A percentile compares a stretch with the other conserved stretches of the same genome.
Conservation (phyloP, 768 basidiomycete genomes). For the Lactarius indigo region DNA sequence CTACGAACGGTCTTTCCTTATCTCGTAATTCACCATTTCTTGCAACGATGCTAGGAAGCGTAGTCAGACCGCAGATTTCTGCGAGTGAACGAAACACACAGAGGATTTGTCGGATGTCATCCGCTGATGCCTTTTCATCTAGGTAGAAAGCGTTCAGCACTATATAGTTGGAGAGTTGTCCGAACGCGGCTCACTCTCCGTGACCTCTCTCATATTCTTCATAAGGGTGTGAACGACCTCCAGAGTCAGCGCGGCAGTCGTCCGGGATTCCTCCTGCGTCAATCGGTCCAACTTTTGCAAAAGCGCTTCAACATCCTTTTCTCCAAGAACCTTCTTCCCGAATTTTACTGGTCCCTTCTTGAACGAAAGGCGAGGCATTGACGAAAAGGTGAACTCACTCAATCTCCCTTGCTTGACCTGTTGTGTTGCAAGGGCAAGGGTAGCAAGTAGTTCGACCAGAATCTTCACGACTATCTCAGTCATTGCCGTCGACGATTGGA, state of each 20-base stretch:
- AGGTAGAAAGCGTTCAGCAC: background rate
- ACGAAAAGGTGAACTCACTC: background rate
- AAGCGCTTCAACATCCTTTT: background rate
- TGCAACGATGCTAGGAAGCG: background rate
- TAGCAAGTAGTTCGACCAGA: background rate
- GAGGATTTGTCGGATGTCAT: background rate
- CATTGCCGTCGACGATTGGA: background rate
- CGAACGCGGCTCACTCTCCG: background rate
- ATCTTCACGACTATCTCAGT: background rate
- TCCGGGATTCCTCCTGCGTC: background rate
- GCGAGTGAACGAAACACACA: background rate
- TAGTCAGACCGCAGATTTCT: background rate
- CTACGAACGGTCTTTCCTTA: background rate
- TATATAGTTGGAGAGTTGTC: background rate
- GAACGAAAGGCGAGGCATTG: background rate
- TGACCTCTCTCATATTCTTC: background rate
- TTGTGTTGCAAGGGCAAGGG: background rate
- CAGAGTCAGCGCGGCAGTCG: background rate
- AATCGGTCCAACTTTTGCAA: background rate
- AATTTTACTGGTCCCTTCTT: background rate
- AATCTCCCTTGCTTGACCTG: background rate
- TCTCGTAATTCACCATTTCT: background rate
- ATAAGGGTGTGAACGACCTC: background rate
- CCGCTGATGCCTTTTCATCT: background rate
- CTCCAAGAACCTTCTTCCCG: background rate